These are phyloP conservation scores for Hemerocallis citrina DNA, from an alignment of 106 monocot species.

Conservation along the genomic window DNA sequence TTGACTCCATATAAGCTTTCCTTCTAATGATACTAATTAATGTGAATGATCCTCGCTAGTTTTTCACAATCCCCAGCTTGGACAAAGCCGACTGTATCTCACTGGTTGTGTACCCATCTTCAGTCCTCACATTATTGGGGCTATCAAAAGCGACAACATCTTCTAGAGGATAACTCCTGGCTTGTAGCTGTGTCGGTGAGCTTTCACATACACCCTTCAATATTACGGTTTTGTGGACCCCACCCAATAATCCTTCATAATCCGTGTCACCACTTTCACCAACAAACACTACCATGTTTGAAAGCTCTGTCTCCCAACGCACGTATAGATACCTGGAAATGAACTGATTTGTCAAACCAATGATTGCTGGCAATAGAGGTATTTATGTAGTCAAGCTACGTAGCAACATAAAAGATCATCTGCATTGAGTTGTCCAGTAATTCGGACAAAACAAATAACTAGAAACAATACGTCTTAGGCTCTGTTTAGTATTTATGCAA, in stretches of 20 bases:
- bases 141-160: constrained; percentile 83
- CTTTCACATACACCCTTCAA: constrained; percentile 52
- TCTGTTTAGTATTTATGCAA: too few species aligned
- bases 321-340: constrained; percentile 73
- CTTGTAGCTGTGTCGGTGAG: constrained; percentile 26
- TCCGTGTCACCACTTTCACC: constrained; percentile 88
- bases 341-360: not conserved
- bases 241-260: constrained; percentile 81
- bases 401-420: too few species aligned
- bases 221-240: constrained; percentile 80
- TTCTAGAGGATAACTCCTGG: constrained; percentile 49
- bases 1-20: not conserved
- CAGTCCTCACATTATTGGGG: constrained; percentile 51
- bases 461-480: too few species aligned
- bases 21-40: not conserved
- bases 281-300: constrained; percentile 84
- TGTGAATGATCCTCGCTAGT: not conserved
- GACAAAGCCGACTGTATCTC: constrained; percentile 46
- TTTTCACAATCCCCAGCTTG: constrained; percentile 29
- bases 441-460: too few species aligned
- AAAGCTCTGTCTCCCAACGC: constrained; percentile 69
- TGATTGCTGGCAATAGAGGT: not conserved
- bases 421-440: too few species aligned
- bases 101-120: constrained; percentile 25
- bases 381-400: too few species aligned